Evolutionary conservation across 108 stramenopile species (phyloP), one percentile per base, ranked within the genome.

Genomic region (Pseudonitzschia pungens): DNA sequence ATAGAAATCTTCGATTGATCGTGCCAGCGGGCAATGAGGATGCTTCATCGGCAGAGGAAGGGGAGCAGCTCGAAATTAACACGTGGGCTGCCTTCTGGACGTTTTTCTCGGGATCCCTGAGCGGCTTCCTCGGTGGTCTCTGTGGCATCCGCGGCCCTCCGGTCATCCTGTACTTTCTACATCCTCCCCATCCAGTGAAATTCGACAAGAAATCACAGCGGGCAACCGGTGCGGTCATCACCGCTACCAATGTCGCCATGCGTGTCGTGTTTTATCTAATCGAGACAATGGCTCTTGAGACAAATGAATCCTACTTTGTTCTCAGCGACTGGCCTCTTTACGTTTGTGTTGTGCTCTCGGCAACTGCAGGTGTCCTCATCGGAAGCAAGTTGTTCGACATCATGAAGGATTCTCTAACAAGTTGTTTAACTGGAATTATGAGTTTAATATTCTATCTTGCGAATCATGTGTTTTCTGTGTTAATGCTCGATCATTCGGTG

Each of bases 91-190:
- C 18, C 18, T 48, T 75, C 24, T 75, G 68, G 57, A 71, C 55
- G 6, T 22, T 70, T 15, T 14, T 76, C 28, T 16, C 57, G 26
- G 74, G 62, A 43, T 33, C 26, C 45, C 31, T 45, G 16, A 77
- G 76, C 50, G 79, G 82, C 14, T 83, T 83, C 62, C 72, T 83
- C n/a, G 82, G 82, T 0, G 82, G 82, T 8, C 66, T 83, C 57
- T 69, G 76, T 32, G 82, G 71, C 15, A 83, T 83, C n/a, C 82
- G 78, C 31, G 78, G 79, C 11, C 82, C 82, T 0, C 82, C 82
- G 14, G 41, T 83, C 2, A 80, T 83, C 43, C 55, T 83, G 50
- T 83, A 80, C 45, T 83, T 83, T 64, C 56, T 83, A 0, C 75
- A 80, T 50, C 79, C 79, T 51, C 82, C 82, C 50, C 33, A 73